Conservation (phyloP, 108 stramenopile species). For the Discostella stelligeroides region DNA sequence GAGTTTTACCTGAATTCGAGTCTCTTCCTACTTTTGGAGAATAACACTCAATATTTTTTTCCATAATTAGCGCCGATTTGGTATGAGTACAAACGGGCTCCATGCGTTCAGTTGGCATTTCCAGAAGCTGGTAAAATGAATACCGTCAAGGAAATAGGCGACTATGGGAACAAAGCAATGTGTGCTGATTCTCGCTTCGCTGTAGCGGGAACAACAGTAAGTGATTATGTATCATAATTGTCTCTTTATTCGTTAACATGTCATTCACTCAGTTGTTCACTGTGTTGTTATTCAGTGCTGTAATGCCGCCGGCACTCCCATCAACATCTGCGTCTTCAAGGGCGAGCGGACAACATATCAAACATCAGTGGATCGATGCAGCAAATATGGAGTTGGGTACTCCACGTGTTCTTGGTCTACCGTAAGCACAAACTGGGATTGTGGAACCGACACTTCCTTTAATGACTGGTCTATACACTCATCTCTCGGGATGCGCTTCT, state of each 20-base stretch:
- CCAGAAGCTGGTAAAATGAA: slow-evolving; percentile 18
- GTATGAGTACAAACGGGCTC: slow-evolving; percentile 37
- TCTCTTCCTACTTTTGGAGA: background rate
- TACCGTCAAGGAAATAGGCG: slow-evolving; percentile 29
- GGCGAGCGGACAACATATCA: slow-evolving; percentile 31
- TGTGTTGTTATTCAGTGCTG: slow-evolving; percentile 14
- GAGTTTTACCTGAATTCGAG: background rate
- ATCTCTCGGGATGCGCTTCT: slow-evolving; percentile 27
- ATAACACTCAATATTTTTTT: background rate
- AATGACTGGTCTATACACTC: slow-evolving; percentile 7
- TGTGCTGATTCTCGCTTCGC: slow-evolving; percentile 35
- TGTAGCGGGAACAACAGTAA: slow-evolving; percentile 30
- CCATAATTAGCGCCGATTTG: slow-evolving; percentile 14
- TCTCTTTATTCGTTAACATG: no score
- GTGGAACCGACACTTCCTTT: slow-evolving; percentile 27
- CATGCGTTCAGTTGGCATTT: slow-evolving; percentile 46
- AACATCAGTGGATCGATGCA: slow-evolving; percentile 31
- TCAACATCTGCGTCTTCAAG: slow-evolving; percentile 32
- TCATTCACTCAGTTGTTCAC: no score
- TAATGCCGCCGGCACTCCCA: slow-evolving; percentile 12
- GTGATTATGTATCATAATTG: no score
- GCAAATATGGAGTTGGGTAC: slow-evolving; percentile 16
- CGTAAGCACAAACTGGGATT: slow-evolving; percentile 12
- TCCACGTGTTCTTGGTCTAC: slow-evolving; percentile 35
- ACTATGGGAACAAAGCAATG: slow-evolving; percentile 34